These are phyloP conservation scores for Penicillium sp. DNA, from an alignment of 2,329 filamentous ascomycete species.

Conservation along the genomic window DNA sequence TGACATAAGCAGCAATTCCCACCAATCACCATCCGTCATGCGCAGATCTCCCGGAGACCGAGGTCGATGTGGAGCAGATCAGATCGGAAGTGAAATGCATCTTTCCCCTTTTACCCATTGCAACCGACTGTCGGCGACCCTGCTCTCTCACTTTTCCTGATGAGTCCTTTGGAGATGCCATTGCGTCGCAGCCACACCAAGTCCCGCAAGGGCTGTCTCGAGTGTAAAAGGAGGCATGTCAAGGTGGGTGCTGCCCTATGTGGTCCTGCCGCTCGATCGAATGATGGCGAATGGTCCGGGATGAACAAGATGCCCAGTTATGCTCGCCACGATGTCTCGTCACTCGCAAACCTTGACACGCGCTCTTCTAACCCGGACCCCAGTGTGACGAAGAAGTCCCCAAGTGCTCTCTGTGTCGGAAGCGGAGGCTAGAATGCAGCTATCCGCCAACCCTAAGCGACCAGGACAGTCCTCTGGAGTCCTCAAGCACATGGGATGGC, in stretches of 20 bases:
- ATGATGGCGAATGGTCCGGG: too few relatives aligned
- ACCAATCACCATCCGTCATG: slow-evolving; percentile 2
- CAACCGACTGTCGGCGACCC: too few relatives aligned
- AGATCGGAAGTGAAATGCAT: neutral
- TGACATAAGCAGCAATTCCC: too few relatives aligned
- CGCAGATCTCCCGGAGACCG: slow-evolving; percentile 8
- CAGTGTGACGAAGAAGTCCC: slow-evolving; percentile 42
- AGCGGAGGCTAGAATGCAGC: slow-evolving; percentile 37
- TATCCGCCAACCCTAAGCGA: slow-evolving; percentile 30
- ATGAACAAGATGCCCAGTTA: too few relatives aligned
- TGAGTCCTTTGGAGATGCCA: neutral
- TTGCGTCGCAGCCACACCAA: slow-evolving; percentile 11
- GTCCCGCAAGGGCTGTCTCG: slow-evolving; percentile 11
- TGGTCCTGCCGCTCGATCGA: too few relatives aligned
- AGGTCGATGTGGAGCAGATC: neutral
- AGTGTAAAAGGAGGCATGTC: slow-evolving; percentile 12
- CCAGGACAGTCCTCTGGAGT: slow-evolving; percentile 23
- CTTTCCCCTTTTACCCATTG: too few relatives aligned
- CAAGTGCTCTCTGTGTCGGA: slow-evolving; percentile 37
- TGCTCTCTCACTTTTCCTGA: neutral
- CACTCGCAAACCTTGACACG: neutral
- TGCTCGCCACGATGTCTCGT: too few relatives aligned
- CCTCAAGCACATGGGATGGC: slow-evolving; percentile 22
- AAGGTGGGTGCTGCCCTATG: slow-evolving; percentile 11
- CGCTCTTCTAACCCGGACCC: neutral